A percentile compares a stretch with the other conserved stretches of the same genome.
Evolutionary conservation across 129 eudicot species (phyloP).

Genomic region (Flaveria ramosissima): DNA sequence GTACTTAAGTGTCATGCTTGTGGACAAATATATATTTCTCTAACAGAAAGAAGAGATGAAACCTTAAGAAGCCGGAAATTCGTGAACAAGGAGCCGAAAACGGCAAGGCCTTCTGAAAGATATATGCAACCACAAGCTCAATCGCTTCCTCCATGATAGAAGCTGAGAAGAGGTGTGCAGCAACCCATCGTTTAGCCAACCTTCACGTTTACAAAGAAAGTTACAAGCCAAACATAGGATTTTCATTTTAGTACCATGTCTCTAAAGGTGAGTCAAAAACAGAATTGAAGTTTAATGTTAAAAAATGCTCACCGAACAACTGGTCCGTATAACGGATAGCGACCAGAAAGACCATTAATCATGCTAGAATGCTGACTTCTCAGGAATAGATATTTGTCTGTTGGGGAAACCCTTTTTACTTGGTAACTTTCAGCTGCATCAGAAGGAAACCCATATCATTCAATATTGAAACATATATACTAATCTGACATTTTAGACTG

Average conservation of each 20-base stretch:
- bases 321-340: constrained; percentile 73
- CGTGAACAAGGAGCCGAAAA: constrained; percentile 75
- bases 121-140: constrained; percentile 82
- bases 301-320: constrained; percentile 64
- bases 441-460: constrained; percentile 10
- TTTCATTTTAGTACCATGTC: neutral
- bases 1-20: neutral
- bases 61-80: constrained; percentile 86
- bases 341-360: constrained; percentile 88
- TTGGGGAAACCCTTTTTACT: constrained; percentile 58
- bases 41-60: neutral
- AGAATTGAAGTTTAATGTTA: constrained; percentile 1
- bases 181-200: constrained; percentile 91
- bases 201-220: constrained; percentile 37
- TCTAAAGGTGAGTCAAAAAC: constrained; percentile 4
- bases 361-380: constrained; percentile 88
- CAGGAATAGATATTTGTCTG: constrained; percentile 65
- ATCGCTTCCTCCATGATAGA: constrained; percentile 66
- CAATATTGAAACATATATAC: neutral
- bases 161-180: constrained; percentile 90
- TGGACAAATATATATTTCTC: neutral
- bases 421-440: constrained; percentile 52
- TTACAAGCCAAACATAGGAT: neutral
- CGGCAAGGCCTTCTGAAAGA: constrained; percentile 73
- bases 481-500: neutral